A percentile compares a stretch with the other conserved stretches of the same genome.
These are phyloP conservation scores for Podila minutissima DNA, from an alignment of 192 early-diverging fungal species.

Conservation along the genomic window DNA sequence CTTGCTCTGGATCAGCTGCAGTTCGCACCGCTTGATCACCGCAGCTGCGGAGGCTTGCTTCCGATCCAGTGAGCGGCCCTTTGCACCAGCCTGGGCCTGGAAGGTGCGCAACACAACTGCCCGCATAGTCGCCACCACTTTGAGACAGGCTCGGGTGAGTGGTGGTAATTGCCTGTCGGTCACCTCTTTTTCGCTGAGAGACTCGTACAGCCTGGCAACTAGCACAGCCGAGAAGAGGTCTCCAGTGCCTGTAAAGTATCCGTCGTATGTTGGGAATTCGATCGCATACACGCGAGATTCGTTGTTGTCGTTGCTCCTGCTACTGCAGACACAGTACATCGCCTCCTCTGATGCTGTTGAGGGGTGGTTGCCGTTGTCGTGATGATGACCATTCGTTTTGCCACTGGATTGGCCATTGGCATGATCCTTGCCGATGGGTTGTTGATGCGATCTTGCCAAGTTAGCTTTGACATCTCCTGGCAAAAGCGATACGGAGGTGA, in stretches of 20 bases:
- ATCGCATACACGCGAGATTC: constrained; percentile 68
- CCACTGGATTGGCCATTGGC: not conserved
- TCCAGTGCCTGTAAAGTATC: constrained; percentile 92
- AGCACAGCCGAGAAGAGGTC: constrained; percentile 86
- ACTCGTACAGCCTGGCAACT: constrained; percentile 67
- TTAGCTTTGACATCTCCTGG: constrained; percentile 23
- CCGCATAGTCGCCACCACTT: constrained; percentile 74
- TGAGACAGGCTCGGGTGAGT: constrained; percentile 67
- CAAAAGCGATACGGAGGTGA: constrained; percentile 75
- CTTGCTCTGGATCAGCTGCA: constrained; percentile 75
- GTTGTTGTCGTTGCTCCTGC: constrained; percentile 1
- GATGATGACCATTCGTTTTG: not conserved
- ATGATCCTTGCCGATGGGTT: not conserved
- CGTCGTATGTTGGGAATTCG: constrained; percentile 76
- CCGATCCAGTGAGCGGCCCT: constrained; percentile 13
- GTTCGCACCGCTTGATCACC: constrained; percentile 71
- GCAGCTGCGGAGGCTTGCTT: constrained; percentile 38
- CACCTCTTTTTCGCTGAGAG: constrained; percentile 8
- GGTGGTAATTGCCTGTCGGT: constrained; percentile 6
- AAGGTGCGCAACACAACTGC: constrained; percentile 75
- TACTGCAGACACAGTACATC: constrained; percentile 37
- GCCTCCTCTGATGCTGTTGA: not conserved
- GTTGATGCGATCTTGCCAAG: not conserved
- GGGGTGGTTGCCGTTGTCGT: not conserved
- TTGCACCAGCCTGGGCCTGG: constrained; percentile 42